phyloP scores from a whole-genome alignment of 257 asterid genomes.

The Lycium ferocissimum region DNA sequence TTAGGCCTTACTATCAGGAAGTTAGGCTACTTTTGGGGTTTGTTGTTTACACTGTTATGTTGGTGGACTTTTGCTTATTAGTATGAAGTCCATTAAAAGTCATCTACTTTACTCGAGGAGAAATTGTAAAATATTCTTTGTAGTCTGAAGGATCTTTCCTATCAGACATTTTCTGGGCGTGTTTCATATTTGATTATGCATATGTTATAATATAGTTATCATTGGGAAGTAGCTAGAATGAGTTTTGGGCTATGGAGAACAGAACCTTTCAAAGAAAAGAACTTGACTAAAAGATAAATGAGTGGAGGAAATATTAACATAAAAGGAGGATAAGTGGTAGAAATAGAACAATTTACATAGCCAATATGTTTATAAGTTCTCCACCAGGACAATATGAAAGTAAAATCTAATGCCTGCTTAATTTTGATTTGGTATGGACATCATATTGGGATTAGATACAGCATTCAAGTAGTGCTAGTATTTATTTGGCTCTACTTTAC shows the following conservation, averaged over 20 bases:
- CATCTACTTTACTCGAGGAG: constrained; percentile 19
- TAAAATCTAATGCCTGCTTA: not conserved
- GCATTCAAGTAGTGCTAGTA: not conserved
- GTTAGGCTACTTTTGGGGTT: not conserved
- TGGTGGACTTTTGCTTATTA: not conserved
- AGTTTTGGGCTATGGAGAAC: not conserved
- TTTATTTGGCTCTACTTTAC: not conserved
- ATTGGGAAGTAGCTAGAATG: not conserved
- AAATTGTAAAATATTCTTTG: not conserved
- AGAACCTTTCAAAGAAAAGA: not conserved
- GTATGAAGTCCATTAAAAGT: not conserved
- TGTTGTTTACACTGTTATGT: not conserved
- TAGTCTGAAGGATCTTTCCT: not conserved
- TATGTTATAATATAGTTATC: not conserved
- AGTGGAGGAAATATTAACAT: not conserved
- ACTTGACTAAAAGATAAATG: not conserved
- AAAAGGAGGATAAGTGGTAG: not conserved
- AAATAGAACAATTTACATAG: no score
- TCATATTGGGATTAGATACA: not conserved
- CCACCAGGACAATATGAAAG: not conserved
- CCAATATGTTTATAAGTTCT: not conserved
- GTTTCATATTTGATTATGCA: not conserved
- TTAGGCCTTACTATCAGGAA: not conserved
- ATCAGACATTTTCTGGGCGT: not conserved
- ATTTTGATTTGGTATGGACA: not conserved